A percentile compares a stretch with the other conserved stretches of the same genome.
These are phyloP conservation scores for Hordeum pubiflorum DNA, from an alignment of 202 grass and related monocot genomes.

Conservation along the genomic window DNA sequence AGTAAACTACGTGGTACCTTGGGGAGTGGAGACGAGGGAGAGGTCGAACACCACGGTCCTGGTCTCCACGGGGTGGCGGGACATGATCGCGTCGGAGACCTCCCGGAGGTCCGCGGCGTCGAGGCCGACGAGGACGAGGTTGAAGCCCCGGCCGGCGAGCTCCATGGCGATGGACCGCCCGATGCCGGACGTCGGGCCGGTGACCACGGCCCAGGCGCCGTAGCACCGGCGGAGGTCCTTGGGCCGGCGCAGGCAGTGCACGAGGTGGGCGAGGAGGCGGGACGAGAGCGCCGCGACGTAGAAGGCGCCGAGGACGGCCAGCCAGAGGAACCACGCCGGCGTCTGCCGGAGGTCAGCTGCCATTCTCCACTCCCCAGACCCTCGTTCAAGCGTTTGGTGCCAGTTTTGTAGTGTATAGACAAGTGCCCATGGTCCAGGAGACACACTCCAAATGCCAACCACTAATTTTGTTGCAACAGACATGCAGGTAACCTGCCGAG, in stretches of 20 bases:
- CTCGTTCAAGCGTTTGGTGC: background rate
- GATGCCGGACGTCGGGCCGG: background rate
- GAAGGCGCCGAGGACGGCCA: background rate
- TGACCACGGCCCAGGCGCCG: background rate
- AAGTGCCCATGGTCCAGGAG: too few relatives aligned
- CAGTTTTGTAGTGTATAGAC: too few relatives aligned
- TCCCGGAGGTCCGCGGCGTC: background rate
- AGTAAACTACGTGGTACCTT: background rate
- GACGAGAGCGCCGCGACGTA: background rate
- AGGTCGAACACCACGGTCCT: background rate
- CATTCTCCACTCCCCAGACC: background rate
- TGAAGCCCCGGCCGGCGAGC: background rate
- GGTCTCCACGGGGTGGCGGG: background rate
- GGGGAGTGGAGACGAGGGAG: background rate
- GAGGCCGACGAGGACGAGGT: background rate
- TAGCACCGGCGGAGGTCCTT: background rate
- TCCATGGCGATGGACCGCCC: background rate
- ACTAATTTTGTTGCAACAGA: background rate
- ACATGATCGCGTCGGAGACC: background rate
- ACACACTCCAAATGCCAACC: background rate
- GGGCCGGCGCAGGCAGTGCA: background rate
- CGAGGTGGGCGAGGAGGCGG: background rate
- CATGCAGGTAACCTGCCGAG: too few relatives aligned
- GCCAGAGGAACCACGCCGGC: background rate
- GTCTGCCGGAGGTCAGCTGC: background rate